Base-by-base conservation (phyloP, 306 rosid species). In the Malus fusca region DNA sequence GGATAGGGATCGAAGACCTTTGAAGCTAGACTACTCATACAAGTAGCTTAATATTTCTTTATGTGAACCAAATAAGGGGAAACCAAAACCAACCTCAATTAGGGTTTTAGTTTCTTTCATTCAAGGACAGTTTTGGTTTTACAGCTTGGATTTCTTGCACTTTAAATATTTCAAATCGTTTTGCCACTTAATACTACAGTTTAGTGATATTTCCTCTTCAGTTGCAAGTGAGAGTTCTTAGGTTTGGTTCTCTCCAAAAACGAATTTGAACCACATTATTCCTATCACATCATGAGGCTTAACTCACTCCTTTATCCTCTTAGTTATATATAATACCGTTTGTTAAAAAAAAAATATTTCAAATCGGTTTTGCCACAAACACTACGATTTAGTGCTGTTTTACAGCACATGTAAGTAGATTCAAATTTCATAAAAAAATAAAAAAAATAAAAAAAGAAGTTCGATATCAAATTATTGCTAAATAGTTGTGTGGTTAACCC, bases 1-100 rank as follows among this genome's bases (percentile, higher is more conserved):
- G 81, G 86, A 68, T 51, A 60, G 75, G 81, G 76, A 79, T 76
- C 37, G 33, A 46, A n/a, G 66, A 56, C 77, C 66, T 46, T 19
- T 37, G 26, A 66, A 66, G 70, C 70, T 18, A 66, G 28, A 21
- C 37, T 19, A 37, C 46, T 1, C 5, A 66, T 31, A 64, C 25
- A 26, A 37, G 22, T 18, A 18, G 3, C 42, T 35, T 35, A 25
- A 26, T 35, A 25, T 13, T 35, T 37, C 30, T 31, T 46, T 51
- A n/a, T 60, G 75, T 33, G 72, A 68, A 62, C 64, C 66, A 37
- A 30, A 48, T 23, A 13, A 69, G 35, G 55, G 22, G 33, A n/a
- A 62, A 23, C 19, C 56, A 48, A 48, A 15, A 48, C 55, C 55
- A 48, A 48, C 55, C 55, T 17, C 55, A 15, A 48, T 15, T 48